A percentile compares a stretch with the other conserved stretches of the same genome.
These are phyloP conservation scores for Alternaria rosae DNA, from an alignment of 2,329 filamentous ascomycete genomes.

Conservation along the genomic window DNA sequence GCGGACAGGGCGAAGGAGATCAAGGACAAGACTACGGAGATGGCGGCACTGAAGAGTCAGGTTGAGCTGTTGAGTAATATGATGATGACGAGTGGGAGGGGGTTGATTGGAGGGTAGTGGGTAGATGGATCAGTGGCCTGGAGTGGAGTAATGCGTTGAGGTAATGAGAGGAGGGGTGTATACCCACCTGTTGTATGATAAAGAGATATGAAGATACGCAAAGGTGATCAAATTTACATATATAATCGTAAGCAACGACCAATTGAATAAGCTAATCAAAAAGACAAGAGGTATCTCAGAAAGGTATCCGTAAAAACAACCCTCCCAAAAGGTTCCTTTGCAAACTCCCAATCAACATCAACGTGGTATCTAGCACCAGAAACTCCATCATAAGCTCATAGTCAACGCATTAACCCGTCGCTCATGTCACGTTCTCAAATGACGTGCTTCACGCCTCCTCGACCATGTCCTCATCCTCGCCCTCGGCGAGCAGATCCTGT, in stretches of 20 bases:
- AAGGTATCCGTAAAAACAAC: slow-evolving; percentile 3
- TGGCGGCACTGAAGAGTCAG: slow-evolving; percentile 35
- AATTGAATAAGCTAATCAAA: not conserved
- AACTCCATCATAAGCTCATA: slow-evolving; percentile 10
- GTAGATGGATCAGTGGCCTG: not conserved
- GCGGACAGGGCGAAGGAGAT: slow-evolving; percentile 32
- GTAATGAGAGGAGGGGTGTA: not conserved
- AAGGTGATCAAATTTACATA: slow-evolving; percentile 7
- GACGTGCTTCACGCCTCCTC: not conserved
- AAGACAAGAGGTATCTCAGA: slow-evolving; percentile 15
- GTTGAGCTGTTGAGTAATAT: slow-evolving; percentile 38
- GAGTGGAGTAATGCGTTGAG: not conserved
- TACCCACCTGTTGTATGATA: not conserved
- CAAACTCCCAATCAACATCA: not conserved
- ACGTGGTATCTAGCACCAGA: not conserved
- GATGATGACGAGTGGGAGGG: slow-evolving; percentile 23
- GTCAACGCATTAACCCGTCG: not conserved
- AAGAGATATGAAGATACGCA: not conserved
- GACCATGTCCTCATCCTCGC: slow-evolving; percentile 29
- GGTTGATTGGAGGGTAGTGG: slow-evolving; percentile 1
- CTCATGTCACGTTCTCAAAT: not conserved
- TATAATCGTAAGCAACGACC: slow-evolving; percentile 6
- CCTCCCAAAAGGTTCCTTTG: not conserved
- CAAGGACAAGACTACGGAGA: slow-evolving; percentile 36
- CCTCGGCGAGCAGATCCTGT: slow-evolving; percentile 50